These are phyloP conservation scores for Bacidia rubella DNA, from an alignment of 495 filamentous ascomycete species.

Conservation along the genomic window DNA sequence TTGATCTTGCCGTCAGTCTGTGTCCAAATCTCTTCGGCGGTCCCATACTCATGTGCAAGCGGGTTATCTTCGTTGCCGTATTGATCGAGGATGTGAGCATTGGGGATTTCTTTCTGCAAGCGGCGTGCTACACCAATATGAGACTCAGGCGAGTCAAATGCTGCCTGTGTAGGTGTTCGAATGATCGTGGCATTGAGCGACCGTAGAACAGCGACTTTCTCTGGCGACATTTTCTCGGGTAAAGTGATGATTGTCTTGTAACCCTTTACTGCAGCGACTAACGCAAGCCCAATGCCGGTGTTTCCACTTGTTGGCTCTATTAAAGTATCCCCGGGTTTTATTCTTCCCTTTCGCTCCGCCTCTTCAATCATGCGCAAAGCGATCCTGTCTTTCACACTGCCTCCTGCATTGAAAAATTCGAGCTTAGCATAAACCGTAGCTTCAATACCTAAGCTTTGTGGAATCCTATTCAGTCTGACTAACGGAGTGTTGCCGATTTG, in stretches of 20 bases:
- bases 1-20: conserved; percentile 80
- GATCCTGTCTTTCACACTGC: conserved; percentile 95
- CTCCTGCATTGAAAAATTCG: conserved; percentile 95
- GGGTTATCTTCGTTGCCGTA: conserved; percentile 90
- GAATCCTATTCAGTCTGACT: conserved; percentile 81
- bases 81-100: conserved; percentile 93
- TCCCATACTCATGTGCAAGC: conserved; percentile 84
- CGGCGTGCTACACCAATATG: conserved; percentile 91
- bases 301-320: conserved; percentile 98
- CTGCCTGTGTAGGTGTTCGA: conserved; percentile 89
- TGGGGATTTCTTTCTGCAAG: conserved; percentile 88
- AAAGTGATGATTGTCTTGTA: conserved; percentile 98
- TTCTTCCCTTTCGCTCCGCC: conserved; percentile 78
- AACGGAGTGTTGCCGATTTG: conserved; percentile 92
- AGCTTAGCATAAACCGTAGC: conserved; percentile 86
- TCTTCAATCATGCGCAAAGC: conserved; percentile 96
- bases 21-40: conserved; percentile 89
- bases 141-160: conserved; percentile 84
- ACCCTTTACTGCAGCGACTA: conserved; percentile 85
- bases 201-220: conserved; percentile 89
- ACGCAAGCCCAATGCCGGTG: conserved; percentile 90
- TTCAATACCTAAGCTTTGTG: conserved; percentile 78
- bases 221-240: conserved; percentile 97
- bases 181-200: conserved; percentile 96
- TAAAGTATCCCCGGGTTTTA: conserved; percentile 91